Conservation (phyloP, 2,329 filamentous ascomycete species). For the Stromatinia cepivora region DNA sequence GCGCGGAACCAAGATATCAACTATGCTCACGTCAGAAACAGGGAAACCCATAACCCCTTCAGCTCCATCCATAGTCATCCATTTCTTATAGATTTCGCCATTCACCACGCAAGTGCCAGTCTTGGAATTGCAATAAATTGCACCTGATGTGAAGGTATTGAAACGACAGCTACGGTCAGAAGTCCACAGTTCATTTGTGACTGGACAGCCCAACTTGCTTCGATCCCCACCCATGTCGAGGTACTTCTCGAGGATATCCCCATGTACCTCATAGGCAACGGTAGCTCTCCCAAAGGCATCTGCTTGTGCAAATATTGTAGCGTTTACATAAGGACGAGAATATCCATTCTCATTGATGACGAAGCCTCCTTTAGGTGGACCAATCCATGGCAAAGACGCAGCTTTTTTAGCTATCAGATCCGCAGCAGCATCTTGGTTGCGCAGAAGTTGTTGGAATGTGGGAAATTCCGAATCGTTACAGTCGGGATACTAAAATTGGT, state of each 20-base stretch:
- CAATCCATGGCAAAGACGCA: conserved; percentile 14
- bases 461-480: conserved; percentile 2
- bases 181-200: conserved; percentile 7
- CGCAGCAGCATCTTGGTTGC: conserved; percentile 12
- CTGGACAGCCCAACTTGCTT: conserved; percentile 13
- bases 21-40: conserved; percentile 8
- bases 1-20: neutral
- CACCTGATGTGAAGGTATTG: conserved; percentile 9
- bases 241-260: conserved; percentile 17
- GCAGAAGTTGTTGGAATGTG: conserved; percentile 11
- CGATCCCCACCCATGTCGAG: neutral
- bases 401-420: conserved; percentile 13
- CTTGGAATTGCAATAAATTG: conserved; percentile 15
- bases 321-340: conserved; percentile 6
- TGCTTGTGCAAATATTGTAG: conserved; percentile 18
- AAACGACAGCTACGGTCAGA: conserved; percentile 1
- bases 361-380: conserved; percentile 3
- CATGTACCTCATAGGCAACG: conserved; percentile 15
- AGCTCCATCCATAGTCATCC: conserved; percentile 2
- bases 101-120: conserved; percentile 3
- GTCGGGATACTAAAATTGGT: neutral
- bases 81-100: conserved; percentile 10
- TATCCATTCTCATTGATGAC: conserved; percentile 12
- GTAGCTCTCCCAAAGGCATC: conserved; percentile 14
- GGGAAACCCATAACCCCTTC: conserved; percentile 14